These are phyloP conservation scores for Russula sp. DNA, from an alignment of 768 basidiomycete genomes.

Conservation along the genomic window DNA sequence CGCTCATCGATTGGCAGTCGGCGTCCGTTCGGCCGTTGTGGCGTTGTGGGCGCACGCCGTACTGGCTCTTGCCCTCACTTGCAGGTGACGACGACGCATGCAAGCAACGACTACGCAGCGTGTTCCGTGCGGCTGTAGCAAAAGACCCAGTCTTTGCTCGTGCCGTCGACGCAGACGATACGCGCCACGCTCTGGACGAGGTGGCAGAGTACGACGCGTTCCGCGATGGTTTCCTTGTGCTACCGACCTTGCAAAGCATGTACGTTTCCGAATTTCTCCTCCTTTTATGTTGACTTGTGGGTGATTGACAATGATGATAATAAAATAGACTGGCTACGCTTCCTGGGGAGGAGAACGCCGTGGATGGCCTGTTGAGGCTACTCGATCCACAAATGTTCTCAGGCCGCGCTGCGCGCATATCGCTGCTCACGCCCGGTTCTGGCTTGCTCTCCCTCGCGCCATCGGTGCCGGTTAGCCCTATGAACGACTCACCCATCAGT, in stretches of 20 bases:
- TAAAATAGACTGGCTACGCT: slow-evolving; percentile 38
- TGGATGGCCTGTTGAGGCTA: slow-evolving; percentile 35
- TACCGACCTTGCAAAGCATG: slow-evolving; percentile 40
- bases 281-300: background rate
- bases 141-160: slow-evolving; percentile 34
- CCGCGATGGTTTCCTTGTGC: slow-evolving; percentile 38
- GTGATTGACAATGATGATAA: background rate
- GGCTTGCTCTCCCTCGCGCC: slow-evolving; percentile 35
- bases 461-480: slow-evolving; percentile 31
- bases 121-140: slow-evolving; percentile 33
- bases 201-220: slow-evolving; percentile 38
- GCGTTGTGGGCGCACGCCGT: slow-evolving; percentile 38
- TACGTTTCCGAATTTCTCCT: slow-evolving; percentile 20
- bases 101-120: slow-evolving; percentile 28
- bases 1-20: slow-evolving; percentile 36
- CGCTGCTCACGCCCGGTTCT: slow-evolving; percentile 34
- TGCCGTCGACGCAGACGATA: slow-evolving; percentile 35
- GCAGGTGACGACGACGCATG: slow-evolving; percentile 28
- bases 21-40: slow-evolving; percentile 36
- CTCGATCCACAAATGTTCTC: slow-evolving; percentile 36
- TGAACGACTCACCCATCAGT: slow-evolving; percentile 21
- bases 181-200: slow-evolving; percentile 37
- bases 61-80: slow-evolving; percentile 36
- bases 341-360: slow-evolving; percentile 38
- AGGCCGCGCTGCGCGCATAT: slow-evolving; percentile 34